phyloP scores from a whole-genome alignment of 2,329 filamentous ascomycete species.

The Myriosclerotinia scirpicola region DNA sequence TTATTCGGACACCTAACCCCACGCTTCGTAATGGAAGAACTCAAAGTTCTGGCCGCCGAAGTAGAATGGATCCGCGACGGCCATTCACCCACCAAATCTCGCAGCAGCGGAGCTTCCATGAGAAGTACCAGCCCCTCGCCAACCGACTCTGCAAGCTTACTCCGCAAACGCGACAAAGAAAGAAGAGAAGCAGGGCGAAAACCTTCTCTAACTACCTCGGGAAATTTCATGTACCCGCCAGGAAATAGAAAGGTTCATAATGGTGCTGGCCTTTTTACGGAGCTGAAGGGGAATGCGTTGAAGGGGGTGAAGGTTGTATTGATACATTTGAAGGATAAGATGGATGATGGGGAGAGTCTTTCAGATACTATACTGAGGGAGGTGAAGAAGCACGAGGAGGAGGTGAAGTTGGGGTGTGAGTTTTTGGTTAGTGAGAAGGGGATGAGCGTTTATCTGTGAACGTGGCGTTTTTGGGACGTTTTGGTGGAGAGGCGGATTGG shows the following conservation, averaged over 20 bases:
- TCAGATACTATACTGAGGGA: slow-evolving; percentile 69
- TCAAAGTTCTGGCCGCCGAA: slow-evolving; percentile 63
- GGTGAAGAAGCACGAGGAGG: slow-evolving; percentile 61
- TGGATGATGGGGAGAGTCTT: slow-evolving; percentile 67
- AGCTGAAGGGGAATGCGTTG: slow-evolving; percentile 44
- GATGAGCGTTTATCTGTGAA: slow-evolving; percentile 2
- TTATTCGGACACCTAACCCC: slow-evolving; percentile 91
- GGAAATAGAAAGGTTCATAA: too few species aligned
- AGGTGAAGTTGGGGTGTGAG: slow-evolving; percentile 65
- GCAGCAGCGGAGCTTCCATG: too few species aligned
- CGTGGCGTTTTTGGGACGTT: not conserved
- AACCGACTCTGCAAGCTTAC: not conserved
- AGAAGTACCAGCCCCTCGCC: too few species aligned
- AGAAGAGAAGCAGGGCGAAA: not conserved
- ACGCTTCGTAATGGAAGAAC: slow-evolving; percentile 75
- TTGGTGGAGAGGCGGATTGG: not conserved
- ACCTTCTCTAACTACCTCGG: not conserved
- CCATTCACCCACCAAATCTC: not conserved
- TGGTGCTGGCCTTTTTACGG: not conserved
- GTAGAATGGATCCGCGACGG: slow-evolving; percentile 23
- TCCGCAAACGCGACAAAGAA: not conserved
- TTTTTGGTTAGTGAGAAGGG: slow-evolving; percentile 58
- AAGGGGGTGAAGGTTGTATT: slow-evolving; percentile 77
- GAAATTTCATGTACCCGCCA: not conserved
- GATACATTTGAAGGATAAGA: slow-evolving; percentile 89